A percentile compares a stretch with the other conserved stretches of the same genome.
These are phyloP conservation scores for Leishmania martiniquensis DNA, from an alignment of 208 protist genomes.

Conservation along the genomic window DNA sequence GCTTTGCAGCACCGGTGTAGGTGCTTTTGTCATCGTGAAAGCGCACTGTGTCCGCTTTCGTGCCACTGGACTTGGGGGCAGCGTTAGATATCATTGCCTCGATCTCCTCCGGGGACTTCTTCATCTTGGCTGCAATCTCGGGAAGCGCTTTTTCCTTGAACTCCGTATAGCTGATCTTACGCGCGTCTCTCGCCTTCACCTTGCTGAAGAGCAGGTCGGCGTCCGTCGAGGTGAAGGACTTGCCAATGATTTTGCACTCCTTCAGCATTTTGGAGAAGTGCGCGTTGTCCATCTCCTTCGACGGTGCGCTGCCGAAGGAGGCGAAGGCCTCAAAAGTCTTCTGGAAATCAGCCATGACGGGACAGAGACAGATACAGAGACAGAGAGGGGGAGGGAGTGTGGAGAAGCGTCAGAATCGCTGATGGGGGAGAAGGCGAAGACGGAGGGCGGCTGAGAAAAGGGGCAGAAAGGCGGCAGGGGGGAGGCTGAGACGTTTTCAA, in stretches of 20 bases:
- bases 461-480: too few species aligned
- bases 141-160: conserved; percentile 78
- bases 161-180: conserved; percentile 79
- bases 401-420: too few species aligned
- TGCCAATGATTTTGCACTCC: conserved; percentile 91
- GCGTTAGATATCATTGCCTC: conserved; percentile 45
- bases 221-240: conserved; percentile 87
- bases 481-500: too few species aligned
- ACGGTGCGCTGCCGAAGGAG: conserved; percentile 83
- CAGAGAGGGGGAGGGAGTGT: not conserved
- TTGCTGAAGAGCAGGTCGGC: conserved; percentile 93
- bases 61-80: conserved; percentile 72
- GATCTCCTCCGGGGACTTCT: conserved; percentile 78
- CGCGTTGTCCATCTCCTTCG: conserved; percentile 91
- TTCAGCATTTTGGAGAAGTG: conserved; percentile 94
- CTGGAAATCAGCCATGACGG: conserved; percentile 51
- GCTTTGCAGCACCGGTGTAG: conserved; percentile 92
- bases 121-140: conserved; percentile 87
- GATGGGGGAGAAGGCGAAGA: too few species aligned
- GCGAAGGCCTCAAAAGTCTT: conserved; percentile 82
- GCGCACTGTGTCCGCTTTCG: conserved; percentile 85
- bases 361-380: not conserved
- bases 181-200: conserved; percentile 88
- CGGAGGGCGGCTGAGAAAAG: too few species aligned
- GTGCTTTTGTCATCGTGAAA: conserved; percentile 92